Evolutionary conservation across 306 rosid genomes (phyloP), one percentile per base, ranked within the genome.

Genomic region (Potentilla sterilis): DNA sequence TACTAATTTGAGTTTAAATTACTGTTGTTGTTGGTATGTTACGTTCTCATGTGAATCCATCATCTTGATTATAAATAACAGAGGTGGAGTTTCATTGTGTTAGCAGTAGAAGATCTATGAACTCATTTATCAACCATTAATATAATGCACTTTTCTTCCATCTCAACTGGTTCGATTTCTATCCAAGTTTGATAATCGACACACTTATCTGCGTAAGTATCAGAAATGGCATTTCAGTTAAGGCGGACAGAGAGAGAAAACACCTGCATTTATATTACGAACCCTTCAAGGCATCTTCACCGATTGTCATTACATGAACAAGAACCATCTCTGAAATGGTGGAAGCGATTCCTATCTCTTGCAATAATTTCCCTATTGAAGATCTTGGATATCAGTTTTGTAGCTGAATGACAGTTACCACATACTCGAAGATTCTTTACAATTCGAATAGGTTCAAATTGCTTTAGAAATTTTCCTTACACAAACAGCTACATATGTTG

Each of bases 381-480:
- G 77, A 91, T 88, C 87, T 88, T 93, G 42, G 92, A 89, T 78
- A 89, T 87, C 5, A 93, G 80, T 82, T 93, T 93, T 6, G 90
- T 91, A 69, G 98, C 98, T 0, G 87, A 81, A 79, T 94, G 95
- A 35, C 98, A 94, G 77, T 94, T 92, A 62, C 87, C 74, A 69
- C 96, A 94, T 4, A 92, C 98, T 61, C 95, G 94, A 77, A 94
- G 96, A 79, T 94, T 94, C 87, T 90, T 94, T 32, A 88, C 87
- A 9, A 94, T 88, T 70, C 90, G 82, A 75, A 91, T 92, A 1
- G 89, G n/a, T n/a, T n/a, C n/a, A n/a, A n/a, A n/a, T n/a, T n/a
- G n/a, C 19, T 12, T 46, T 28, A 32, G 46, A 61, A 18, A 11
- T 2, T 19, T 46, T 32, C 44, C n/a, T 43, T 73, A 58, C 38